Percentiles rank a stretch among this genome's conserved stretches.
Conservation (phyloP, 2,329 filamentous ascomycete genomes). For the Talaromyces sp. region DNA sequence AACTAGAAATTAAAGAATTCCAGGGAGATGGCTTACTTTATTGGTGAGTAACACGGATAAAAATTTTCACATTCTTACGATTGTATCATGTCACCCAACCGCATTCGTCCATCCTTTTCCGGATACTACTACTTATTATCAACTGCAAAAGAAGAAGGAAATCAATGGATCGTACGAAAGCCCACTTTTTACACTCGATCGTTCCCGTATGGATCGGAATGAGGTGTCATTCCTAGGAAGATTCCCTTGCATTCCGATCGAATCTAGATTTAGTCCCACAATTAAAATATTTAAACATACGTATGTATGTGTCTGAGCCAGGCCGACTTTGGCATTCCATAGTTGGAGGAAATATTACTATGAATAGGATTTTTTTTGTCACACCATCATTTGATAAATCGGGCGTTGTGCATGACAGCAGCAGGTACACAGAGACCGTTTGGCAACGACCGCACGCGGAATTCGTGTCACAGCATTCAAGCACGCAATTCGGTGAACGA, state of each 20-base stretch:
- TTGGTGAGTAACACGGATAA: too few relatives aligned
- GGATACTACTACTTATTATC: background rate
- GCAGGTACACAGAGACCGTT: background rate
- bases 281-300: background rate
- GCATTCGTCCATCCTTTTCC: background rate
- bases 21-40: too few relatives aligned
- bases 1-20: too few relatives aligned
- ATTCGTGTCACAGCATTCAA: background rate
- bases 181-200: background rate
- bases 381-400: background rate
- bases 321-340: background rate
- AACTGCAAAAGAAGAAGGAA: background rate
- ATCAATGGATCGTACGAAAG: background rate
- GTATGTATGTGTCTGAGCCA: background rate
- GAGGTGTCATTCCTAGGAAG: background rate
- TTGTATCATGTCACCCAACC: background rate
- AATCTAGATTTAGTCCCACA: background rate
- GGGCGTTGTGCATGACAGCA: background rate
- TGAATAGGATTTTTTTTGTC: background rate
- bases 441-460: background rate
- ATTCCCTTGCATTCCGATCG: background rate
- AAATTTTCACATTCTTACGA: too few relatives aligned
- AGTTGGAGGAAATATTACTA: background rate
- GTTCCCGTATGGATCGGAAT: background rate
- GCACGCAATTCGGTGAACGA: background rate